Evolutionary conservation across 73 alveolate genomes (phyloP).

Genomic region (Durusdinium trenchii): DNA sequence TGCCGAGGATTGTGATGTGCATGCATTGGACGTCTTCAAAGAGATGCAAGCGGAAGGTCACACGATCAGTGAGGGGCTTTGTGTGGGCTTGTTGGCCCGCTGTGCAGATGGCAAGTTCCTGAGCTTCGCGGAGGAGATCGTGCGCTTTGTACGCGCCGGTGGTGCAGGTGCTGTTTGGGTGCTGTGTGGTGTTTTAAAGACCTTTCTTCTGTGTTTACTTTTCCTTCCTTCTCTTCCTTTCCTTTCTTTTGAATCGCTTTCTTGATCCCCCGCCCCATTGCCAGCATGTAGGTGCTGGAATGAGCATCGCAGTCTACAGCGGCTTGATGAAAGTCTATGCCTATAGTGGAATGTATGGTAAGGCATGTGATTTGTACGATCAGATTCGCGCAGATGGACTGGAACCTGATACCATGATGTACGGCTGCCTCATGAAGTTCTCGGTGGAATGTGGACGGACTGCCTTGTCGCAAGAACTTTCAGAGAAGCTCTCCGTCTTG

Average conservation of each 20-base stretch:
- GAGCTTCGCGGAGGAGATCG: slow-evolving; percentile 78
- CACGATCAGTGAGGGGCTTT: slow-evolving; percentile 84
- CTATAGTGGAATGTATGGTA: slow-evolving; percentile 73
- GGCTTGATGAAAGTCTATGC: slow-evolving; percentile 90
- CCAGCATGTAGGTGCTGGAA: slow-evolving; percentile 40
- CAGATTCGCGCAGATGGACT: slow-evolving; percentile 68
- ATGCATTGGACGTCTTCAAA: slow-evolving; percentile 57
- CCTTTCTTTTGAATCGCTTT: too few relatives aligned
- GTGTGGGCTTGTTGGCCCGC: slow-evolving; percentile 84
- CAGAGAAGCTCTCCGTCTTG: slow-evolving; percentile 69
- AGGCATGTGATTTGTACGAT: slow-evolving; percentile 79
- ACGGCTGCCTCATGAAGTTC: slow-evolving; percentile 94
- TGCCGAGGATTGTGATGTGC: slow-evolving; percentile 77
- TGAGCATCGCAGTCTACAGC: slow-evolving; percentile 90
- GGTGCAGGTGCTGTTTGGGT: too few relatives aligned
- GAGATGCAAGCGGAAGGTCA: slow-evolving; percentile 78
- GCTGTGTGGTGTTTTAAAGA: too few relatives aligned
- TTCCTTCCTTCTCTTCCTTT: too few relatives aligned
- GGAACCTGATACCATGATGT: slow-evolving; percentile 87
- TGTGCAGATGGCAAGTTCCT: slow-evolving; percentile 86
- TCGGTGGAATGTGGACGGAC: slow-evolving; percentile 91
- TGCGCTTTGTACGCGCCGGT: slow-evolving; percentile 83
- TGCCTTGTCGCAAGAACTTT: slow-evolving; percentile 49
- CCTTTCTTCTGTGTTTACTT: too few relatives aligned
- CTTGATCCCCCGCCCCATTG: too few relatives aligned